Percentiles rank a stretch among this genome's conserved stretches.
Evolutionary conservation across 768 basidiomycete genomes (phyloP).

Genomic region (Lactarius evosmus): DNA sequence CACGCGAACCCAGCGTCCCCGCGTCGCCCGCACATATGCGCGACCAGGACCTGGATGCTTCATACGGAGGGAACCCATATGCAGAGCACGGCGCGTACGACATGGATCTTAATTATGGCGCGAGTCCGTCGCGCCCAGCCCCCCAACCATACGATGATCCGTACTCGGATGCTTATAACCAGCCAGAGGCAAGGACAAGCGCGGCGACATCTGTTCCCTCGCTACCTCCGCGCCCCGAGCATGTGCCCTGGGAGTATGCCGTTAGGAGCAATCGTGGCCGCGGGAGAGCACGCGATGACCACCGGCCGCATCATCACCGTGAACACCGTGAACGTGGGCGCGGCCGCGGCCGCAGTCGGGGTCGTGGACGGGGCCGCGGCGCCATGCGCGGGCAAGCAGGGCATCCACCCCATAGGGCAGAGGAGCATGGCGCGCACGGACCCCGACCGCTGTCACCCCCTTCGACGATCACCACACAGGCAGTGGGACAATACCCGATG

Average conservation of each 20-base stretch:
- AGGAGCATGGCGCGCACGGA: slow-evolving; percentile 35
- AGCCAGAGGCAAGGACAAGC: slow-evolving; percentile 11
- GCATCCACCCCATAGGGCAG: slow-evolving; percentile 26
- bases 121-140: slow-evolving; percentile 56
- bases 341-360: slow-evolving; percentile 33
- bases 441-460: slow-evolving; percentile 41
- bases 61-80: slow-evolving; percentile 57
- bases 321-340: slow-evolving; percentile 21
- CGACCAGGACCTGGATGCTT: slow-evolving; percentile 52
- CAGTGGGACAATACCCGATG: slow-evolving; percentile 41
- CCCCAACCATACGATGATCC: slow-evolving; percentile 81
- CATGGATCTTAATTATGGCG: slow-evolving; percentile 46
- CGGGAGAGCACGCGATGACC: slow-evolving; percentile 32
- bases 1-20: slow-evolving; percentile 44
- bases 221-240: background rate
- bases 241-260: slow-evolving; percentile 22
- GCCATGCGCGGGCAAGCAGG: slow-evolving; percentile 8
- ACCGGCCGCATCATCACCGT: slow-evolving; percentile 31
- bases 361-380: slow-evolving; percentile 27
- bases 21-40: slow-evolving; percentile 50
- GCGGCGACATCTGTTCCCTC: background rate
- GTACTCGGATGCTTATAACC: slow-evolving; percentile 42
- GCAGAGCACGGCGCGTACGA: slow-evolving; percentile 69
- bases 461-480: slow-evolving; percentile 46
- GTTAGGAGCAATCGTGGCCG: slow-evolving; percentile 36